These are phyloP conservation scores for Plasmodium gaboni DNA, from an alignment of 169 alveolate species.

Conservation along the genomic window DNA sequence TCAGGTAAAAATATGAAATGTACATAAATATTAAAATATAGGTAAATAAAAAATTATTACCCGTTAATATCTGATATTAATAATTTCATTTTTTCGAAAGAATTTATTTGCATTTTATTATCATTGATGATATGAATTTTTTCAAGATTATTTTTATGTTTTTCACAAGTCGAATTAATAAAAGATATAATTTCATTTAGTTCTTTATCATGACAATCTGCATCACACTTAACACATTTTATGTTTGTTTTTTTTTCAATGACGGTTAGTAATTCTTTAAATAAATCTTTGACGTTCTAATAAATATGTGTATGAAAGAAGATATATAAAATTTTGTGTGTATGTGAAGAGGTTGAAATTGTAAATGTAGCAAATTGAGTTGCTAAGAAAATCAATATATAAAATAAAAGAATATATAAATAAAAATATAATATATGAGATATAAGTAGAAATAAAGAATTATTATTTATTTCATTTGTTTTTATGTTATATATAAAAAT, in stretches of 20 bases:
- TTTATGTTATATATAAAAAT: neutral
- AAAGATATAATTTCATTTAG: slow-evolving; percentile 25
- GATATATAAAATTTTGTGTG: neutral
- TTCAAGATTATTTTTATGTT: neutral
- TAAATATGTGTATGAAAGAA: neutral
- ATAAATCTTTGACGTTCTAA: slow-evolving; percentile 27
- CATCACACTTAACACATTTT: slow-evolving; percentile 25
- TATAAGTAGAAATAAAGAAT: neutral
- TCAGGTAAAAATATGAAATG: neutral
- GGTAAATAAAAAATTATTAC: neutral
- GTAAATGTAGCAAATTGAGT: neutral
- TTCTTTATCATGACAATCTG: slow-evolving; percentile 41
- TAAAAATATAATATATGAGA: neutral
- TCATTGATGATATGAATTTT: neutral
- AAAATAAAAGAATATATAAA: neutral
- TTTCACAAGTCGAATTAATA: slow-evolving; percentile 32
- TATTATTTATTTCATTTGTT: neutral
- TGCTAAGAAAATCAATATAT: neutral
- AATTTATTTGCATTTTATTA: slow-evolving; percentile 12
- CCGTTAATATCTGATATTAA: slow-evolving; percentile 58
- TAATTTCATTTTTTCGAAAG: slow-evolving; percentile 43
- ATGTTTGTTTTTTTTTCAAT: slow-evolving; percentile 39
- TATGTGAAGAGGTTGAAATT: neutral
- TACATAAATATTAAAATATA: too few species aligned
- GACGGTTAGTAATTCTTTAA: slow-evolving; percentile 26